phyloP scores from a whole-genome alignment of 2,329 filamentous ascomycete genomes.

The Macrophomina tecta region DNA sequence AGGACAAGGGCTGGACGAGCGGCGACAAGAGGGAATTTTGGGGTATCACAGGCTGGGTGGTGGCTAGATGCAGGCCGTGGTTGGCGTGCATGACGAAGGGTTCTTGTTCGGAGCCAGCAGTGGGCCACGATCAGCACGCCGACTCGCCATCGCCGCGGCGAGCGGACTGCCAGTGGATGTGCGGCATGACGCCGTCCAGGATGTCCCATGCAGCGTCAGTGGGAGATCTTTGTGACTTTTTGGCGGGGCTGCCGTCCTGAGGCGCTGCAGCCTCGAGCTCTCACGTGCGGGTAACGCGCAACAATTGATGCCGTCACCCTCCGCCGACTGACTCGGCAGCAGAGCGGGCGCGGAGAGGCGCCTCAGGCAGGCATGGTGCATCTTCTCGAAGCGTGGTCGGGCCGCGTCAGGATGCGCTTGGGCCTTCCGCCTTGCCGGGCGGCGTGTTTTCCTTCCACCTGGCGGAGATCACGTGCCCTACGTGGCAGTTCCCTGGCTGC shows the following conservation, averaged over 20 bases:
- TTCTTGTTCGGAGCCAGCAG: constrained; percentile 14
- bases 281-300: constrained; percentile 1
- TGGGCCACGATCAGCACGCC: constrained; percentile 11
- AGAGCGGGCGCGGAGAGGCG: too few species aligned
- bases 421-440: background rate
- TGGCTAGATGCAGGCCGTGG: constrained; percentile 25
- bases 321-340: constrained; percentile 8
- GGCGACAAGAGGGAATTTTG: constrained; percentile 21
- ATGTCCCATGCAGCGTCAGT: constrained; percentile 21
- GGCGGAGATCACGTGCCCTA: constrained; percentile 1
- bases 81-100: constrained; percentile 26
- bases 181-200: constrained; percentile 2
- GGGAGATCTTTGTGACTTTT: constrained; percentile 3
- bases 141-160: constrained; percentile 1
- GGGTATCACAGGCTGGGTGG: constrained; percentile 27
- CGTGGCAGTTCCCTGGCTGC: background rate
- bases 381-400: background rate
- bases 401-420: background rate
- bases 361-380: constrained; percentile 3
- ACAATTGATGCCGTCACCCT: constrained; percentile 14
- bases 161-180: constrained; percentile 10
- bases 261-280: constrained; percentile 9
- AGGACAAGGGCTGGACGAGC: constrained; percentile 17
- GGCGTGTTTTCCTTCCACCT: background rate
- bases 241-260: constrained; percentile 16